Base-by-base conservation (phyloP, 768 basidiomycete genomes). In the Lentinula edodes region DNA sequence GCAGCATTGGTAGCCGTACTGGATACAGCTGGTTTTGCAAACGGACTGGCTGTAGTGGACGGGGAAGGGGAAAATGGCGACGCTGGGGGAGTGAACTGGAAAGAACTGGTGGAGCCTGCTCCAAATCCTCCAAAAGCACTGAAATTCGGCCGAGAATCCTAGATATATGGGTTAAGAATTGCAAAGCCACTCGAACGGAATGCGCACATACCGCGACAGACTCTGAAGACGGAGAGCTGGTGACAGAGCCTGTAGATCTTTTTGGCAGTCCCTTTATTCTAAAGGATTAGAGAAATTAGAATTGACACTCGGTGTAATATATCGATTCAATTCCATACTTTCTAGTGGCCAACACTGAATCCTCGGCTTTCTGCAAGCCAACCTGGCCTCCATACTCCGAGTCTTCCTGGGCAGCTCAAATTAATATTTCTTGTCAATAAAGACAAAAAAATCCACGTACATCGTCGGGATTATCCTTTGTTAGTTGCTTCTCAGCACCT, bases 181-280 rank as follows among this genome's bases (percentile, higher is more conserved):
- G 32, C 58, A 60, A 10, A 61, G 34, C 32, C 53, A 63, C 20
- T 63, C 64, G 12, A 45, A 71, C 66, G 10, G 9, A n/a, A 23
- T 7, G 23, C 34, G 20, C 4, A 46, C 35, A 51, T 41, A 56
- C 55, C 55, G 53, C 18, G 16, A 23, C 28, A 6, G 59, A 52
- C 45, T 66, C 67, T 41, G 64, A 15, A 56, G 39, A 23, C 35
- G 60, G 60, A 65, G 67, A 67, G 53, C 64, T 63, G 58, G 58
- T 64, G 65, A 70, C 67, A 63, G 71, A 62, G 61, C 69, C 68
- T 58, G 69, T 64, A 59, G 68, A 70, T 70, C 76, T 76, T 66
- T 83, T 87, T 0, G 90, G 90, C 32, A 91, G 73, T 28, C 73
- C 83, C 55, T 81, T 82, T 70, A 91, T 90, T 68, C 90, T 91